Evolutionary conservation across 257 asterid genomes (phyloP).

Genomic region (Prunella vulgaris): DNA sequence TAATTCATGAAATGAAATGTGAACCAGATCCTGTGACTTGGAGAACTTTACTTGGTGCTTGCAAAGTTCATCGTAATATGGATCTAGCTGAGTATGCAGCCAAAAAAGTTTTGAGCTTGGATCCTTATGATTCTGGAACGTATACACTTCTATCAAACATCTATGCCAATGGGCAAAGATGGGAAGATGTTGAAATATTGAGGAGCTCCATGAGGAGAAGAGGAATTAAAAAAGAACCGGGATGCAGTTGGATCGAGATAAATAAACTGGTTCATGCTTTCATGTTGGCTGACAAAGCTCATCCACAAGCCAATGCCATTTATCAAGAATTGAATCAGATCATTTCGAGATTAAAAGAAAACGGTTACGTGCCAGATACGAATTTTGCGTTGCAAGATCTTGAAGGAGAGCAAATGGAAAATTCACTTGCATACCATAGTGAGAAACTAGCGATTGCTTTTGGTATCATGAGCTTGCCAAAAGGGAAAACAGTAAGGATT

Average conservation of each 20-base stretch:
- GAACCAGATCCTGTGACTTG: constrained; percentile 74
- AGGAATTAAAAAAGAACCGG: constrained; percentile 91
- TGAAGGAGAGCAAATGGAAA: constrained; percentile 67
- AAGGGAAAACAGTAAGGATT: constrained; percentile 63
- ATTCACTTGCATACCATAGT: constrained; percentile 69
- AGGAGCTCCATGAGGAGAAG: constrained; percentile 54
- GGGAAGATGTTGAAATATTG: constrained; percentile 61
- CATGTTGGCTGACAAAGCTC: constrained; percentile 64
- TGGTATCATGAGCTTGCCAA: constrained; percentile 63
- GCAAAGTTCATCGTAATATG: constrained; percentile 72
- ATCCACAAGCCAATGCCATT: constrained; percentile 52
- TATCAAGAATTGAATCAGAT: constrained; percentile 45
- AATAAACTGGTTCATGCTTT: constrained; percentile 69
- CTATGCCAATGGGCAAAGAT: constrained; percentile 67
- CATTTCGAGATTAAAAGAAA: constrained; percentile 1
- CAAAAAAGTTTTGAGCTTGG: constrained; percentile 61
- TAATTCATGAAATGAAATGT: background rate
- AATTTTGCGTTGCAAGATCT: background rate
- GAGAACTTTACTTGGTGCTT: constrained; percentile 88
- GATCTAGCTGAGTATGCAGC: constrained; percentile 86
- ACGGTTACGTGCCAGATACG: background rate
- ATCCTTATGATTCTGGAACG: constrained; percentile 73
- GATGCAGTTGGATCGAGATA: constrained; percentile 94
- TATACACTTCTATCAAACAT: constrained; percentile 70
- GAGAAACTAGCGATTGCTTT: constrained; percentile 81